These are phyloP conservation scores for Alternaria triticimaculans DNA, from an alignment of 2,329 filamentous ascomycete species.

Conservation along the genomic window DNA sequence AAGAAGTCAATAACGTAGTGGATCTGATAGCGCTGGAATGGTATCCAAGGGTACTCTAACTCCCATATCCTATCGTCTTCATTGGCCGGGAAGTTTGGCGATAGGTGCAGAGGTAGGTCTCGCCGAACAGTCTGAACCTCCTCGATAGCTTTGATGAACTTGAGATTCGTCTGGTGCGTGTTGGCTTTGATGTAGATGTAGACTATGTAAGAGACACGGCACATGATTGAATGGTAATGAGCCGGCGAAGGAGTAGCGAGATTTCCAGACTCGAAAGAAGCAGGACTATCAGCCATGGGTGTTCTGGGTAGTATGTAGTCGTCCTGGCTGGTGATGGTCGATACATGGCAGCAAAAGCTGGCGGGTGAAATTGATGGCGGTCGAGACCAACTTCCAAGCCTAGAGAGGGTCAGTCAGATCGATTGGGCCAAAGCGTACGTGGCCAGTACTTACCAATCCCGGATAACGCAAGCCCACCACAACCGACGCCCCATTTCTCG, in stretches of 20 bases:
- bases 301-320: slow-evolving; percentile 3
- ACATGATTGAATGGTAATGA: slow-evolving; percentile 18
- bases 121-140: slow-evolving; percentile 4
- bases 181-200: slow-evolving; percentile 21
- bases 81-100: slow-evolving; percentile 10
- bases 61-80: slow-evolving; percentile 15
- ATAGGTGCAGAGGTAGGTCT: slow-evolving; percentile 9
- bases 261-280: slow-evolving; percentile 1
- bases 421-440: neutral
- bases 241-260: slow-evolving; percentile 9
- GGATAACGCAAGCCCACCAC: slow-evolving; percentile 20
- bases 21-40: slow-evolving; percentile 17
- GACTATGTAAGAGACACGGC: slow-evolving; percentile 13
- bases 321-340: slow-evolving; percentile 3
- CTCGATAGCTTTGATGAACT: slow-evolving; percentile 17
- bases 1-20: slow-evolving; percentile 15
- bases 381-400: slow-evolving; percentile 18
- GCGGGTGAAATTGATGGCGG: slow-evolving; percentile 16
- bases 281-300: neutral
- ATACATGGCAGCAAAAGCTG: slow-evolving; percentile 18
- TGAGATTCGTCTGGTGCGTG: slow-evolving; percentile 15
- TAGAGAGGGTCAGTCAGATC: neutral
- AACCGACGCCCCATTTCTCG: slow-evolving; percentile 14
- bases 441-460: slow-evolving; percentile 10
- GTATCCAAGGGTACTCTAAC: slow-evolving; percentile 11